phyloP scores from a whole-genome alignment of 768 basidiomycete species.

The Galerina sulciceps region DNA sequence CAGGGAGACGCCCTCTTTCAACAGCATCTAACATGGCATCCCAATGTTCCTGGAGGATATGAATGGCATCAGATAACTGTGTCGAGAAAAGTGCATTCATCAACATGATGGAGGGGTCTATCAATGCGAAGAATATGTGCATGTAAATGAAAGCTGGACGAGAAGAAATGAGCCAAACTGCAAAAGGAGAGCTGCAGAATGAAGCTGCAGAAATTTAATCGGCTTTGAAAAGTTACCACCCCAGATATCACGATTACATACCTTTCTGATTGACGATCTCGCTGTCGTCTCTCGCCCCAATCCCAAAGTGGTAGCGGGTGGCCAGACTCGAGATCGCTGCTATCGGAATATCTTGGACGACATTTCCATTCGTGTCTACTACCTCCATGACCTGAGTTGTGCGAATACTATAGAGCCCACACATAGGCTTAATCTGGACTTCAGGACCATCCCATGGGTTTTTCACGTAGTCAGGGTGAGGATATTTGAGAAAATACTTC shows the following conservation, averaged over 20 bases:
- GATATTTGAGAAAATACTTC: conserved; percentile 21
- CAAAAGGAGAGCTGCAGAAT: too few species aligned
- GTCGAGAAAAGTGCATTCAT: too few species aligned
- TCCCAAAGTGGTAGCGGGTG: not conserved
- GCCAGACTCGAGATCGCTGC: not conserved
- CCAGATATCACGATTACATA: not conserved
- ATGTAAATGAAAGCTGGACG: too few species aligned
- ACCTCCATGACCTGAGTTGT: not conserved
- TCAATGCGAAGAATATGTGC: too few species aligned
- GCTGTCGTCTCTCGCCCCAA: not conserved
- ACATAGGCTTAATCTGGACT: not conserved
- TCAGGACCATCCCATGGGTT: conserved; percentile 1
- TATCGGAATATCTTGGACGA: not conserved
- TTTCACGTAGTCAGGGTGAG: not conserved
- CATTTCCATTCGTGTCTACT: not conserved
- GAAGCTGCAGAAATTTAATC: too few species aligned
- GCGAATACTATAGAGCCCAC: not conserved
- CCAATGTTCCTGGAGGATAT: too few species aligned
- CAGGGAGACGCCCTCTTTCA: too few species aligned
- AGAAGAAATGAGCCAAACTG: too few species aligned
- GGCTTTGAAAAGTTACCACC: too few species aligned
- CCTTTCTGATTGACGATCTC: conserved; percentile 1
- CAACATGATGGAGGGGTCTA: too few species aligned
- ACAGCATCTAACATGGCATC: too few species aligned
- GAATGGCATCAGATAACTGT: too few species aligned